Evolutionary conservation across 176 grass and related monocot species (phyloP), one percentile per base, ranked within the genome.

Genomic region (Phragmites australis): DNA sequence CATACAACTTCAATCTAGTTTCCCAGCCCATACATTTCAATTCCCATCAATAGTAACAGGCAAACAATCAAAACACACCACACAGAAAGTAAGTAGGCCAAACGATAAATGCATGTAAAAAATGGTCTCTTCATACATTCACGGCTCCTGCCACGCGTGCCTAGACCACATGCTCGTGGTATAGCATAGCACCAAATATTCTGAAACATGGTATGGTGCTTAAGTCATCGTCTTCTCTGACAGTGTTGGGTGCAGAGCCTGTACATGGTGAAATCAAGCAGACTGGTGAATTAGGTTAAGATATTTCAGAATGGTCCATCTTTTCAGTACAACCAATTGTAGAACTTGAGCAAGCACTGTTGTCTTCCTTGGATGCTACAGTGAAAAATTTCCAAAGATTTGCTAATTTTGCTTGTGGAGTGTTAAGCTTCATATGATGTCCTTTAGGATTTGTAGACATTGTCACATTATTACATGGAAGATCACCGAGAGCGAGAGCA

Each of bases 301-400:
- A 88, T 73, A 73, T 50, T 87, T 92, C 83, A 82, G 88, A 40
- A 3, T 72, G 79, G 68, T 81, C 81, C 13, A 75, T 62, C 53
- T 85, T 86, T 72, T 82, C 68, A 76, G 58, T 65, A 79, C 27
- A 75, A 75, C 76, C 77, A 81, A 72, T 1, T 81, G 44, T 69
- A 56, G 49, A 82, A 72, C 45, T 90, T 66, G 83, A 59, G 62
- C 34, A 82, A 72, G 49, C 18, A 14, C 65, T 82, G 59, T 12
- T 58, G 14, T 82, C 63, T 84, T 89, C 89, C 64, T 89, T 85
- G 2, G 77, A 15, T 45, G 77, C 70, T 55, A 59, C 75, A 54
- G 82, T 57, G 5, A 57, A 79, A 55, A 84, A 82, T 67, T 83
- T 84, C 54, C 50, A 52, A 70, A 60, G 81, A 83, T 67, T 67